Evolutionary conservation across 805 yeast species (phyloP), one percentile per base, ranked within the genome.

Genomic region (Spathaspora girioi): DNA sequence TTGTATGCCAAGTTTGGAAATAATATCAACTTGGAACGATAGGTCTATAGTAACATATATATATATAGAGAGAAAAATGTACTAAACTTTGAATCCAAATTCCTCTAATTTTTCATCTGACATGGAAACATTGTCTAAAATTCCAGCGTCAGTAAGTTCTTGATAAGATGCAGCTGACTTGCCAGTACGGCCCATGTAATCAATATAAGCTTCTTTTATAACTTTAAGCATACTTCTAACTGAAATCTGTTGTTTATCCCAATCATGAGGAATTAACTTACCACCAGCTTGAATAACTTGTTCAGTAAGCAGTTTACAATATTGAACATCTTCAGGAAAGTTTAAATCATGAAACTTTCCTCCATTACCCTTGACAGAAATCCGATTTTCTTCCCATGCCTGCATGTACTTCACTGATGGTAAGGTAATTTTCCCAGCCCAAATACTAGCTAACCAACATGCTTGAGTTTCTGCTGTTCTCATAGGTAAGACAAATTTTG

Each of bases 1-100:
- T 73, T 93, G 50, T 94, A 93, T 62, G 89, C 89, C 15, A 90
- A 88, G 66, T 94, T 93, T 64, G 99, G 98, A 23, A 81, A 81
- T 59, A 84, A 89, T 52, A 94, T 93, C 64, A 92, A 92, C 65
- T 72, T 93, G 46, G 99, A 93, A 65, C 73, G 84, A 50, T 80
- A 61, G 50, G 43, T 46, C 23, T 23, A 46, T 5, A n/a, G n/a
- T 32, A 23, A 32, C 3, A 27, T 15, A n/a, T n/a, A 27, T 18
- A n/a, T 45, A n/a, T 23, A 44, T 44, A 44, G 46, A 42, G 46
- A 20, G 26, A 23, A 27, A 43, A 18, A 26, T 55, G 54, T 70
- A 65, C 35, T 68, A 76, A 6, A 31, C 23, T 35, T 15, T 38
- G 15, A 46, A 46, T 10, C 48, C 48, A 6, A 18, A 46, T 38